Percentiles rank a stretch among this genome's conserved stretches.
phyloP scores from a whole-genome alignment of 1,139 yeast genomes.

The Kurtzmaniella quercitrusa region DNA sequence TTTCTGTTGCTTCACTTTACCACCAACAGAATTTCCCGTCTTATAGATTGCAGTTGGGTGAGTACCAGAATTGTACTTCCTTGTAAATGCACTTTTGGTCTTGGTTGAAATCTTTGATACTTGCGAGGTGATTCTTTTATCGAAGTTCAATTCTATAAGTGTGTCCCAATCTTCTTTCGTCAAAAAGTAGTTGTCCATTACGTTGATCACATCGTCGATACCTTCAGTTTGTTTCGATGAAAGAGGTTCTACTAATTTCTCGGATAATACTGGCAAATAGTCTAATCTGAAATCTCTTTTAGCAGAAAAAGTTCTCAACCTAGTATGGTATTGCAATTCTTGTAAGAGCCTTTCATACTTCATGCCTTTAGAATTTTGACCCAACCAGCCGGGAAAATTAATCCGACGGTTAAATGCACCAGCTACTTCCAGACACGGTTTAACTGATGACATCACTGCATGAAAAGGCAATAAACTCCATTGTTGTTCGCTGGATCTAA shows the following conservation, averaged over 20 bases:
- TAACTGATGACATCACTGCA: constrained; percentile 81
- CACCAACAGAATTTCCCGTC: constrained; percentile 52
- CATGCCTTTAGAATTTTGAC: constrained; percentile 82
- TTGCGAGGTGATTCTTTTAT: not conserved
- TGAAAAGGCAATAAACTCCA: constrained; percentile 96
- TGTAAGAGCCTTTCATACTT: constrained; percentile 78
- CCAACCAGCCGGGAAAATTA: constrained; percentile 83
- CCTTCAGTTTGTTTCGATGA: constrained; percentile 54
- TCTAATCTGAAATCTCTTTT: constrained; percentile 72
- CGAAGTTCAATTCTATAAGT: constrained; percentile 60
- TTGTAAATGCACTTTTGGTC: constrained; percentile 79
- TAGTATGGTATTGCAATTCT: constrained; percentile 84
- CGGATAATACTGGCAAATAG: constrained; percentile 64
- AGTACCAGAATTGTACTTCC: constrained; percentile 65
- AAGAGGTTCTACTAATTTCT: constrained; percentile 55
- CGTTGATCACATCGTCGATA: constrained; percentile 55
- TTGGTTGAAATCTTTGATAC: constrained; percentile 55
- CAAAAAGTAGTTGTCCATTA: constrained; percentile 79
- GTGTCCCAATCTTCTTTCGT: constrained; percentile 92
- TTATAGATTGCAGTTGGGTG: constrained; percentile 88
- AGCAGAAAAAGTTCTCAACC: constrained; percentile 75
- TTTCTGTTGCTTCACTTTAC: constrained; percentile 32
- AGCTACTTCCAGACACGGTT: constrained; percentile 72
- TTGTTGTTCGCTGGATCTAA: constrained; percentile 89
- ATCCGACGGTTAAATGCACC: constrained; percentile 70